Evolutionary conservation across 2,329 filamentous ascomycete species (phyloP), one percentile per base, ranked within the genome.

Genomic region (Arthrobotrys conoides): DNA sequence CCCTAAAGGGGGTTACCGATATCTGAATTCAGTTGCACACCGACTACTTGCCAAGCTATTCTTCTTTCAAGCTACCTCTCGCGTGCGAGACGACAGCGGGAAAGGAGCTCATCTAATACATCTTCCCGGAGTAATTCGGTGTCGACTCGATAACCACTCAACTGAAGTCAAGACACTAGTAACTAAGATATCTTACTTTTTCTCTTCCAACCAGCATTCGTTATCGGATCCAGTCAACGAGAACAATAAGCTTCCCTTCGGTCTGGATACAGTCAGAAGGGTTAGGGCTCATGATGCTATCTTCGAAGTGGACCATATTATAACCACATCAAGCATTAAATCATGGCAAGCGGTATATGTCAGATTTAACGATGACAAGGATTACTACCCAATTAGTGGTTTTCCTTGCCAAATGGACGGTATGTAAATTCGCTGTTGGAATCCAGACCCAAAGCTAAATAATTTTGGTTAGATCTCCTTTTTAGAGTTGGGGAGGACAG

Each of bases 11-110:
- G 55, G 55, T 20, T 61, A 24, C 38, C 27, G 20, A 44, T 44
- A 61, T n/a, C 12, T 61, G 3, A 6, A 61, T 20, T 38, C 30
- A 4, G 33, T 61, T 24, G 55, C 55, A 38, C 55, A 44, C 24
- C 30, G 33, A 9, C 55, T 61, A n/a, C 18, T 61, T 5, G 55
- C 55, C 4, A 61, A 61, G 18, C 16, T 61, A 22, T 61, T 61
- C 27, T 61, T 38, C 20, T 61, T 61, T 44, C 55, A 61, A 18
- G 27, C 55, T 14, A 51, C 48, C 2, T 51, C 48, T 3, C 48
- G 20, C 4, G 4, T 6, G 20, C 22, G 48, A 16, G 10, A n/a
- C 6, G 48, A 51, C 12, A 24, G 14, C 5, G 48, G 48, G 22
- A 51, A 51, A 27, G 48, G 48, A 4, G 48, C 48, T 51, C 27